Percentiles rank a stretch among this genome's conserved stretches.
phyloP scores from a whole-genome alignment of 2,329 filamentous ascomycete species.

The Diplocarpon mali region DNA sequence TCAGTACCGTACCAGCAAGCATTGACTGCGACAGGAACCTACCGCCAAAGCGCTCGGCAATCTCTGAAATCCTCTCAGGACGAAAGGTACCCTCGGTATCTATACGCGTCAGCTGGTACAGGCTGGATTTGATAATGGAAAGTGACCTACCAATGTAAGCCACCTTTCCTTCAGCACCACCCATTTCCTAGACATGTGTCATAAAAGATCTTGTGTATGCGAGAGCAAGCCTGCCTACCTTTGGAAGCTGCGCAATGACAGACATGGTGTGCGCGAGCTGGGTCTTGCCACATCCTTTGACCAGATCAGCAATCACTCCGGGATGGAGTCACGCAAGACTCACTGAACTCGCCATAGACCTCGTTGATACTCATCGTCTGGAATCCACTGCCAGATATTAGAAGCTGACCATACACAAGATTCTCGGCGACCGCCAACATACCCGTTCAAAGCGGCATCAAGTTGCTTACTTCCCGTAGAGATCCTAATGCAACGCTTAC shows the following conservation, averaged over 20 bases:
- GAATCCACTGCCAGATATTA: conserved; percentile 40
- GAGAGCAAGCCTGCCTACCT: conserved; percentile 23
- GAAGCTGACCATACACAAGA: not conserved
- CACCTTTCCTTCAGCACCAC: conserved; percentile 57
- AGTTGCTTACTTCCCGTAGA: conserved; percentile 62
- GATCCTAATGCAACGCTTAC: conserved; percentile 52
- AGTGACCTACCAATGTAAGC: conserved; percentile 47
- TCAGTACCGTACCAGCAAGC: conserved; percentile 7
- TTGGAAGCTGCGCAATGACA: conserved; percentile 46
- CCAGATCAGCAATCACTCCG: not conserved
- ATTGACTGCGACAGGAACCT: conserved; percentile 3
- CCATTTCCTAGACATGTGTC: conserved; percentile 36
- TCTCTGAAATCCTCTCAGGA: conserved; percentile 55
- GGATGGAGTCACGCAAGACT: conserved; percentile 4
- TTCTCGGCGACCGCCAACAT: conserved; percentile 3
- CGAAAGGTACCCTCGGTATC: conserved; percentile 55
- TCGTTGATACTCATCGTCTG: conserved; percentile 61
- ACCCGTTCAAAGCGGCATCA: conserved; percentile 54
- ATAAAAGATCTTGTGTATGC: not conserved
- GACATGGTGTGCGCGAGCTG: conserved; percentile 60
- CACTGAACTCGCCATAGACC: conserved; percentile 48
- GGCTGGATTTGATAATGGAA: not conserved
- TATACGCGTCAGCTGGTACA: conserved; percentile 10
- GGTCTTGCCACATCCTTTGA: conserved; percentile 50
- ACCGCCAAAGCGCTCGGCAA: conserved; percentile 52